Percentiles rank a stretch among this genome's conserved stretches.
These are phyloP conservation scores for Venturia nashicola DNA, from an alignment of 2,329 filamentous ascomycete species.

Conservation along the genomic window DNA sequence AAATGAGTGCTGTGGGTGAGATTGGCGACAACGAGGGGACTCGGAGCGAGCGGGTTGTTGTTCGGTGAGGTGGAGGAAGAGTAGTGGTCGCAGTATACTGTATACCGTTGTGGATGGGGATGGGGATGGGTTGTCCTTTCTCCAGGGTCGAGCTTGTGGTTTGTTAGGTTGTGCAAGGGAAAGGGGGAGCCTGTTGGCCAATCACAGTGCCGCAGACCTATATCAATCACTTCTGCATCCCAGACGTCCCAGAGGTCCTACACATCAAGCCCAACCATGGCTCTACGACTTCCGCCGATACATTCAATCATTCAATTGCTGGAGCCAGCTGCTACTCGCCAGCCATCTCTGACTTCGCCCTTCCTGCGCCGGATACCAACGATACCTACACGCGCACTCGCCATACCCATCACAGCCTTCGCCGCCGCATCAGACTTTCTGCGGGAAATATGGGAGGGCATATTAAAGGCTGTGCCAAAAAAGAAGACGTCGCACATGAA, in stretches of 20 bases:
- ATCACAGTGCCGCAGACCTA: neutral
- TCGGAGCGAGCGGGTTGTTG: conserved; percentile 13
- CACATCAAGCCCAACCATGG: conserved; percentile 4
- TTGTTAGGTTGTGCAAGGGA: neutral
- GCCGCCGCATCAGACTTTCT: conserved; percentile 40
- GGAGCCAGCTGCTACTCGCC: conserved; percentile 15
- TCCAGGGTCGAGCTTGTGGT: neutral
- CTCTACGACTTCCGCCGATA: neutral
- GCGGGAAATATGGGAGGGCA: conserved; percentile 80
- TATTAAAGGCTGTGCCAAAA: conserved; percentile 88
- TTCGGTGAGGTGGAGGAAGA: neutral
- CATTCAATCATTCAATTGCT: conserved; percentile 11
- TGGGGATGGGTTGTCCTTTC: neutral
- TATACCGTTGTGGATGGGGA: neutral
- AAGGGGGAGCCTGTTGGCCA: neutral
- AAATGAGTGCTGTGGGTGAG: neutral
- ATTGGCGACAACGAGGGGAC: conserved; percentile 14
- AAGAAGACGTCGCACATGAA: conserved; percentile 98
- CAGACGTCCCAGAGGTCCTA: too few relatives aligned
- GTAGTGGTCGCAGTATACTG: neutral
- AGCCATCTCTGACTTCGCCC: conserved; percentile 18
- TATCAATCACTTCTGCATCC: too few relatives aligned
- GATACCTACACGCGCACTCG: neutral
- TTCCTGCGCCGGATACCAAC: conserved; percentile 30
- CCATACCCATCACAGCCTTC: conserved; percentile 43